These are phyloP conservation scores for Gryganskiella cystojenkinii DNA, from an alignment of 192 early-diverging fungal genomes.

Conservation along the genomic window DNA sequence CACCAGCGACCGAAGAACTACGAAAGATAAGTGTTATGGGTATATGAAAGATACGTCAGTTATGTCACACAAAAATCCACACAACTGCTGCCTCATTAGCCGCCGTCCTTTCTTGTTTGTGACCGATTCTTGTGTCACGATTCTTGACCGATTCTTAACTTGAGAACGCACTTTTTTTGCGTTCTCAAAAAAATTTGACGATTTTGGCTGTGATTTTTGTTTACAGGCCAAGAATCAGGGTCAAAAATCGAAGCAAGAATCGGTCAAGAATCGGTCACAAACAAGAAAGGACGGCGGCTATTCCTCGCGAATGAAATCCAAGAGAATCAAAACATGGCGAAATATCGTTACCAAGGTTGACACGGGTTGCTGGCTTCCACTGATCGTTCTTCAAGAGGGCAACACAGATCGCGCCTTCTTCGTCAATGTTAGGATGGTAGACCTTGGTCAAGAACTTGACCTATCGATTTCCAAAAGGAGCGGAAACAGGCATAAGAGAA, in stretches of 20 bases:
- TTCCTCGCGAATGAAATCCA: not conserved
- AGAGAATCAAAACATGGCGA: slow-evolving; percentile 11
- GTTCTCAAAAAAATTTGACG: too few relatives aligned
- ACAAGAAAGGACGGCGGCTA: not conserved
- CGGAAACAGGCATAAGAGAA: not conserved
- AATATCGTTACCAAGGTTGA: slow-evolving; percentile 63
- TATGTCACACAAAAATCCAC: not conserved
- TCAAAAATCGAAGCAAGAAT: too few relatives aligned
- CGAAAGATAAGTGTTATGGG: not conserved
- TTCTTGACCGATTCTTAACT: too few relatives aligned
- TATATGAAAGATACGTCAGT: not conserved
- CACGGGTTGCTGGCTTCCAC: slow-evolving; percentile 87
- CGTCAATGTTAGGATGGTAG: slow-evolving; percentile 87
- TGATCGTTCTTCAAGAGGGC: slow-evolving; percentile 80
- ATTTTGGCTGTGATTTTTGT: too few relatives aligned
- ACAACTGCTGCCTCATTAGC: too few relatives aligned
- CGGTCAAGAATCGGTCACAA: not conserved
- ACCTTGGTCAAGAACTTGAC: slow-evolving; percentile 81
- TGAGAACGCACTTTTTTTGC: too few relatives aligned
- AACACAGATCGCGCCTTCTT: slow-evolving; percentile 84
- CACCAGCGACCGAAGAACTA: slow-evolving; percentile 73
- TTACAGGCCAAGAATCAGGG: too few relatives aligned
- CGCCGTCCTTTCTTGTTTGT: too few relatives aligned
- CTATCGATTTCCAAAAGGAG: slow-evolving; percentile 44
- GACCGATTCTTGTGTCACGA: too few relatives aligned